Evolutionary conservation across 2,329 filamentous ascomycete species (phyloP).

Genomic region (Lachnellula subtilissima): DNA sequence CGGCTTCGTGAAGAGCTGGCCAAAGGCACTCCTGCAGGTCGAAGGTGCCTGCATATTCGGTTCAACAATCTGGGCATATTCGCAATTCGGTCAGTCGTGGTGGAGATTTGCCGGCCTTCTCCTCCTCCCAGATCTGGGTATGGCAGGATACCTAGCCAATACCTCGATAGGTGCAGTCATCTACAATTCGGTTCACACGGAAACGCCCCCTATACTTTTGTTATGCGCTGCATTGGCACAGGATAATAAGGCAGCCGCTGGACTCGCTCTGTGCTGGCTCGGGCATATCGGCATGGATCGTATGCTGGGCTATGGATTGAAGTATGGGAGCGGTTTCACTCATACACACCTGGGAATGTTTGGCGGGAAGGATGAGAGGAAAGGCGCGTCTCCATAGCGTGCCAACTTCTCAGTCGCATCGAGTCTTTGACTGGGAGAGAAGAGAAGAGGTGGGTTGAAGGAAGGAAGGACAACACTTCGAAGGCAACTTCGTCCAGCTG

Average conservation of each 20-base stretch:
- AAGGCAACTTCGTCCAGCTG: too few relatives aligned
- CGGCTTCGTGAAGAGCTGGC: not conserved
- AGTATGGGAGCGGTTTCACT: not conserved
- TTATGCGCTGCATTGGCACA: not conserved
- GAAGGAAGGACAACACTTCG: too few relatives aligned
- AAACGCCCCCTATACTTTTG: conserved; percentile 1
- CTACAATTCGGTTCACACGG: conserved; percentile 2
- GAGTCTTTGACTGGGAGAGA: too few relatives aligned
- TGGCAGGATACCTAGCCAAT: conserved; percentile 3
- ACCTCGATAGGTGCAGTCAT: not conserved
- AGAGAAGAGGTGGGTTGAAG: too few relatives aligned
- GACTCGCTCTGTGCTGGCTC: not conserved
- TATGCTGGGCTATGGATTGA: conserved; percentile 2
- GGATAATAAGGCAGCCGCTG: not conserved
- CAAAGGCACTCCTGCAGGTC: not conserved
- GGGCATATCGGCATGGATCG: conserved; percentile 1
- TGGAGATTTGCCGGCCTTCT: conserved; percentile 1
- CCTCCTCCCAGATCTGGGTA: not conserved
- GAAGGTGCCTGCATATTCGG: conserved; percentile 1
- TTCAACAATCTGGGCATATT: conserved; percentile 3
- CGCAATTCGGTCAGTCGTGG: not conserved
- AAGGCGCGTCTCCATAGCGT: too few relatives aligned
- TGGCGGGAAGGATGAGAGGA: not conserved
- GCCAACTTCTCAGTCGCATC: too few relatives aligned
- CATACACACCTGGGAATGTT: not conserved